Base-by-base conservation (phyloP, 2,329 filamentous ascomycete genomes). In the Pseudopithomyces maydicus region DNA sequence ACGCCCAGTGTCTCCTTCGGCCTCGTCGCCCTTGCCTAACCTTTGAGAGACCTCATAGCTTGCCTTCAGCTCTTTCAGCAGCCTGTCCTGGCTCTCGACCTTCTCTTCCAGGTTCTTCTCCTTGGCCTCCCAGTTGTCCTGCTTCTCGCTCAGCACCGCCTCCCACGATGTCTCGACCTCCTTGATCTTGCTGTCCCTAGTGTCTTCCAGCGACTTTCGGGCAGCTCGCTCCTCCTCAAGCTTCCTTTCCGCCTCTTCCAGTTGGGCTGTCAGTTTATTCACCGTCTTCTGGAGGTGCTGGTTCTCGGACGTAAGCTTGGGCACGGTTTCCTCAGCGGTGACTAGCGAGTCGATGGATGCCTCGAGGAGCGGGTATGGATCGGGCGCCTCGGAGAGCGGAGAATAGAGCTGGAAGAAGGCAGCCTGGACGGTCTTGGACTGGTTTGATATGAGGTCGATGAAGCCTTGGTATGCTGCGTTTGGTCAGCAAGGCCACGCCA, bases 11-110 rank as follows among this genome's bases (percentile, higher is more conserved):
- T 77, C 78, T 23, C 85, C 84, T 17, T 90, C 87, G 10, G 79
- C 79, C 51, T 86, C 85, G 33, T 89, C 89, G 14, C 87, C 86
- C 64, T 88, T 89, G 50, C 89, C 93, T 49, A 99, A 81, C 49
- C 95, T 86, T 74, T 98, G 93, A 44, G 91, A 95, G 53, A 99
- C 95, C 77, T 99, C 95, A 72, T 97, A 97, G 79, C 88, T 97
- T 23, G 95, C 95, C 78, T 97, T 98, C 72, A 98, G 87, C 75
- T 99, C 96, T 71, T 90, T 97, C 65, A 99, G 78, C 38, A 99
- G 79, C 6, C 92, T 88, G 47, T 99, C 95, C 73, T 99, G 94
- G 67, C 90, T 96, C 75, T 97, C 94, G 2, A 96, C 83, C 78
- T 97, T 98, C 67, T 98, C 94, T 70, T 97, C 92, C 57, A 97